phyloP scores from a whole-genome alignment of 2,329 filamentous ascomycete species.

The Didymella lethalis region DNA sequence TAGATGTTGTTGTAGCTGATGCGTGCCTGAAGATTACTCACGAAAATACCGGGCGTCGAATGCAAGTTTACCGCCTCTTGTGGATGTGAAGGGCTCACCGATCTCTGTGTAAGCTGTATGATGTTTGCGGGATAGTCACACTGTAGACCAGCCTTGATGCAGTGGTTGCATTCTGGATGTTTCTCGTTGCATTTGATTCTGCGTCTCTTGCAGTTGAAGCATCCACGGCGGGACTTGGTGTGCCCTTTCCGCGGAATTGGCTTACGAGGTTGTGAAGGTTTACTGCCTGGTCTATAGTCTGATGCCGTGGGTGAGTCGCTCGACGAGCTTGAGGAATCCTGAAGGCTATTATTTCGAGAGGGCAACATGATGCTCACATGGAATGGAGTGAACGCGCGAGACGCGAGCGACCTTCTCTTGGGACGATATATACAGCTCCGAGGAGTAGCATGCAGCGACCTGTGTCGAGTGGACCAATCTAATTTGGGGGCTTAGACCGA shows the following conservation, averaged over 20 bases:
- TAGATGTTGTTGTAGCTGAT: slow-evolving; percentile 19
- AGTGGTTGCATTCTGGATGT: slow-evolving; percentile 69
- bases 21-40: slow-evolving; percentile 31
- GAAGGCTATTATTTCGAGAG: slow-evolving; percentile 30
- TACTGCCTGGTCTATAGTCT: slow-evolving; percentile 29
- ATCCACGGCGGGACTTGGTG: slow-evolving; percentile 71
- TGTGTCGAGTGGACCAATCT: slow-evolving; percentile 18
- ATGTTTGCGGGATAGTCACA: slow-evolving; percentile 67
- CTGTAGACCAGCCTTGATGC: slow-evolving; percentile 66
- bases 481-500: slow-evolving; percentile 45
- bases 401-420: slow-evolving; percentile 30
- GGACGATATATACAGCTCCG: slow-evolving; percentile 40
- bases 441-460: slow-evolving; percentile 23
- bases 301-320: slow-evolving; percentile 44
- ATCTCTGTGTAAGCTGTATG: slow-evolving; percentile 40
- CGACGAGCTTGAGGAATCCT: slow-evolving; percentile 38
- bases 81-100: slow-evolving; percentile 32
- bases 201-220: slow-evolving; percentile 72
- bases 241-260: slow-evolving; percentile 63
- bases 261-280: slow-evolving; percentile 42
- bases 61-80: slow-evolving; percentile 41
- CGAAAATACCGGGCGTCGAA: slow-evolving; percentile 45
- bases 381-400: slow-evolving; percentile 25
- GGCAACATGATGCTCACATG: slow-evolving; percentile 31
- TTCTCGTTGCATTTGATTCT: slow-evolving; percentile 75